phyloP scores from a whole-genome alignment of 768 basidiomycete genomes.

The Hydnum rufescens region DNA sequence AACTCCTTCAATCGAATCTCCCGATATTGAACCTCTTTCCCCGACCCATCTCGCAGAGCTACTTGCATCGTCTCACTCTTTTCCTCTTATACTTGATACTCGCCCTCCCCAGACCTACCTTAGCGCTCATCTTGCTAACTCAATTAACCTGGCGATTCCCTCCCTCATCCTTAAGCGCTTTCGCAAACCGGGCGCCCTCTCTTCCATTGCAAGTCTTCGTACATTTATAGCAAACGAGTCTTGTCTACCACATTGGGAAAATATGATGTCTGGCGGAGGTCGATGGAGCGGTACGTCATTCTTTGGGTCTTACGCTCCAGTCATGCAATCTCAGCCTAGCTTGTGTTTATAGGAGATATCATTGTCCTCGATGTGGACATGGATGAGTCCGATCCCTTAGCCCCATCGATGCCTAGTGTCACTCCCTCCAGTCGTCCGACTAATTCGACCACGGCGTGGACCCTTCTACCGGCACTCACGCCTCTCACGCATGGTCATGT shows the following conservation, averaged over 20 bases:
- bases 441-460: constrained; percentile 40
- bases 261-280: constrained; percentile 26
- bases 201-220: constrained; percentile 30
- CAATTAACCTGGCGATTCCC: constrained; percentile 74
- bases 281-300: too few relatives aligned
- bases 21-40: background rate
- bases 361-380: constrained; percentile 65
- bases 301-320: too few relatives aligned
- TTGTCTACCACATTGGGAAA: constrained; percentile 35
- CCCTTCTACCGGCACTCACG: constrained; percentile 40
- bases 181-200: constrained; percentile 23
- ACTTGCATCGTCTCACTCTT: constrained; percentile 24
- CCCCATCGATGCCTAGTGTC: too few relatives aligned
- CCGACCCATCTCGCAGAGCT: background rate
- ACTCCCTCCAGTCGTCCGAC: background rate
- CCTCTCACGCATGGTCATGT: constrained; percentile 28
- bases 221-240: constrained; percentile 25
- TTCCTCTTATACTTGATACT: constrained; percentile 66
- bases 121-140: constrained; percentile 40
- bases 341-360: constrained; percentile 52
- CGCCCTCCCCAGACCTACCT: constrained; percentile 49
- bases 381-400: constrained; percentile 22
- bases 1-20: background rate
- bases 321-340: constrained; percentile 6
- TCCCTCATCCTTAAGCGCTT: constrained; percentile 78